These are phyloP conservation scores for Angomonas ambiguus DNA, from an alignment of 208 protist species.

Conservation along the genomic window DNA sequence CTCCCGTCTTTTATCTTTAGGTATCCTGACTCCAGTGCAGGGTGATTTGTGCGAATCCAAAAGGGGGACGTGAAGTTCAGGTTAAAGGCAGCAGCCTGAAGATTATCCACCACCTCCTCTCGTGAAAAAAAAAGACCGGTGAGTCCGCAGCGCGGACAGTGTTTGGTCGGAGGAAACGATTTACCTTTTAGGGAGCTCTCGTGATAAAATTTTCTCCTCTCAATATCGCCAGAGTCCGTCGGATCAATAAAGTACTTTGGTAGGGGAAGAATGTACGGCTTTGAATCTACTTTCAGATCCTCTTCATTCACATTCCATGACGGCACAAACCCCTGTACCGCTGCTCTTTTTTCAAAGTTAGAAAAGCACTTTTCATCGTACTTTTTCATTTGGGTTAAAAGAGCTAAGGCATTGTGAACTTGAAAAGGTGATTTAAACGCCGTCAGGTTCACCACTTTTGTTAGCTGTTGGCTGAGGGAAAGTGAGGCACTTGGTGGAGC, in stretches of 20 bases:
- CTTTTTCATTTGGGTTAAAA: constrained; percentile 56
- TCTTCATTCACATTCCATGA: constrained; percentile 26
- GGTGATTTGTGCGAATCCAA: constrained; percentile 70
- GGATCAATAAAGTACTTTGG: constrained; percentile 69
- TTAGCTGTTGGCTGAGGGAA: constrained; percentile 47
- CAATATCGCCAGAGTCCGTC: constrained; percentile 35
- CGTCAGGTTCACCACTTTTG: constrained; percentile 50
- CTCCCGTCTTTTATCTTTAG: constrained; percentile 64
- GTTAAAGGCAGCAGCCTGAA: constrained; percentile 69
- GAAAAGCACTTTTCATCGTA: constrained; percentile 36
- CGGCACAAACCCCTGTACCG: constrained; percentile 52
- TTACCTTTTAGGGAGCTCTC: constrained; percentile 23
- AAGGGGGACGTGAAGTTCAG: constrained; percentile 79
- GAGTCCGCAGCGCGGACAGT: constrained; percentile 62
- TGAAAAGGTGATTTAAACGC: constrained; percentile 62
- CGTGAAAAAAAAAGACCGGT: constrained; percentile 79
- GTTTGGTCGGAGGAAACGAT: constrained; percentile 1
- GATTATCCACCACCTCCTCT: constrained; percentile 88
- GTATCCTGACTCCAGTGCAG: constrained; percentile 55
- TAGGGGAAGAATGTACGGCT: constrained; percentile 52
- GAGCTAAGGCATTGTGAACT: constrained; percentile 66
- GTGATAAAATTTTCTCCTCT: constrained; percentile 72
- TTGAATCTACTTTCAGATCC: constrained; percentile 15
- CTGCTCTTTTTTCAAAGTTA: constrained; percentile 56
- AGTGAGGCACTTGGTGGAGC: constrained; percentile 38